Conservation (phyloP, 2,329 filamentous ascomycete genomes). For the Cytospora chrysosperma region DNA sequence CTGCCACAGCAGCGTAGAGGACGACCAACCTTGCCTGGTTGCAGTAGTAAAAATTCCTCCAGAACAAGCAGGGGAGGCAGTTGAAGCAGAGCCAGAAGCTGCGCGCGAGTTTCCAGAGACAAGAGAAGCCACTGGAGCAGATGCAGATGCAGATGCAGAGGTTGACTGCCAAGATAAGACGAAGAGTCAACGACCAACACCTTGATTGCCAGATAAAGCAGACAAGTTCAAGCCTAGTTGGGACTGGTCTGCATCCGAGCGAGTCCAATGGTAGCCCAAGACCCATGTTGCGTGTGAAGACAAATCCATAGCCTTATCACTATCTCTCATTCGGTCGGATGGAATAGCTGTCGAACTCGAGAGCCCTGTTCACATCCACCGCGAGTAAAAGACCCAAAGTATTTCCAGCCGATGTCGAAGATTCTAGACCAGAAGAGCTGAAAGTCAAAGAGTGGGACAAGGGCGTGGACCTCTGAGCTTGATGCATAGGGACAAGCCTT, state of each 20-base stretch:
- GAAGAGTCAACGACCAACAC: background rate
- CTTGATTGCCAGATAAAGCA: background rate
- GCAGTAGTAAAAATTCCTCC: background rate
- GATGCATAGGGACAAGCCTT: background rate
- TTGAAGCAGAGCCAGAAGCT: background rate
- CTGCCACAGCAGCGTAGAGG: background rate
- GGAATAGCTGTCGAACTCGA: background rate
- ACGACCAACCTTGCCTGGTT: background rate
- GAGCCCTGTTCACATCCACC: background rate
- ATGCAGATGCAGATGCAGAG: background rate
- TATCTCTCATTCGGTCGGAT: background rate
- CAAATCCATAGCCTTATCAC: background rate
- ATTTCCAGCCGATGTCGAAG: background rate
- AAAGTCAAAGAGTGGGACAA: background rate
- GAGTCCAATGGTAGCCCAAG: background rate
- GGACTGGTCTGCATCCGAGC: background rate
- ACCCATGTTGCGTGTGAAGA: background rate
- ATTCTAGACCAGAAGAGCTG: background rate
- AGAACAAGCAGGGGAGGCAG: background rate
- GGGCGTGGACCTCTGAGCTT: background rate
- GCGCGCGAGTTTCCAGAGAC: background rate
- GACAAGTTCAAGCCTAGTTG: background rate
- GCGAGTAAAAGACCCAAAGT: background rate
- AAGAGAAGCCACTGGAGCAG: background rate
- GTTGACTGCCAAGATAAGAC: background rate